Evolutionary conservation across 2,329 filamentous ascomycete genomes (phyloP).

Genomic region (Aphanocladium album): DNA sequence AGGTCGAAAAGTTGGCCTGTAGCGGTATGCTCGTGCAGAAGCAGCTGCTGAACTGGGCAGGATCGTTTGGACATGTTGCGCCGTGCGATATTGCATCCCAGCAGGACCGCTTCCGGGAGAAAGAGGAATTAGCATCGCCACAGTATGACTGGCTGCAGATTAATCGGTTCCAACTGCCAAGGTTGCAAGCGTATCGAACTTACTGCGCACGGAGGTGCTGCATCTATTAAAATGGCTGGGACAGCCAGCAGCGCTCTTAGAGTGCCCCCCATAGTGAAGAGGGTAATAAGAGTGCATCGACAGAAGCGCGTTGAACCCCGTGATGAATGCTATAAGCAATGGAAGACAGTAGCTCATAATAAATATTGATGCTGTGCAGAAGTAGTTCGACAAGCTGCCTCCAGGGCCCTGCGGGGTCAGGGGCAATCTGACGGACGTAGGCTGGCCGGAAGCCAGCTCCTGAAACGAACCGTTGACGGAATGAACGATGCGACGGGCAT

Average conservation of each 20-base stretch:
- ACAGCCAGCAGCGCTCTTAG: neutral
- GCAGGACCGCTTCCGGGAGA: neutral
- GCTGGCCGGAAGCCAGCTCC: neutral
- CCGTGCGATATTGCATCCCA: neutral
- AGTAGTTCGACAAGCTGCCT: neutral
- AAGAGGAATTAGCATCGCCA: neutral
- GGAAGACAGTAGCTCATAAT: neutral
- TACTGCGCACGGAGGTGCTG: neutral
- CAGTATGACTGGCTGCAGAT: neutral
- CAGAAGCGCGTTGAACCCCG: neutral
- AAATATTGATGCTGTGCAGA: neutral
- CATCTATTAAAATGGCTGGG: neutral
- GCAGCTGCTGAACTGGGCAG: neutral
- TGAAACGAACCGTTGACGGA: neutral
- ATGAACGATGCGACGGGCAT: neutral
- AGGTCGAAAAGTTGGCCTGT: neutral
- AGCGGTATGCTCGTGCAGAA: neutral
- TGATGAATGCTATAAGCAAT: neutral
- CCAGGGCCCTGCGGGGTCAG: neutral
- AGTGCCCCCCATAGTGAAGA: neutral
- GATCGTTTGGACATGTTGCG: neutral
- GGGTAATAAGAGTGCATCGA: neutral
- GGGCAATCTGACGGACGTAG: neutral
- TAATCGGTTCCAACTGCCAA: neutral
- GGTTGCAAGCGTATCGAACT: neutral